Conservation (phyloP, 345 rosid genomes). For the Noccaea caerulescens region DNA sequence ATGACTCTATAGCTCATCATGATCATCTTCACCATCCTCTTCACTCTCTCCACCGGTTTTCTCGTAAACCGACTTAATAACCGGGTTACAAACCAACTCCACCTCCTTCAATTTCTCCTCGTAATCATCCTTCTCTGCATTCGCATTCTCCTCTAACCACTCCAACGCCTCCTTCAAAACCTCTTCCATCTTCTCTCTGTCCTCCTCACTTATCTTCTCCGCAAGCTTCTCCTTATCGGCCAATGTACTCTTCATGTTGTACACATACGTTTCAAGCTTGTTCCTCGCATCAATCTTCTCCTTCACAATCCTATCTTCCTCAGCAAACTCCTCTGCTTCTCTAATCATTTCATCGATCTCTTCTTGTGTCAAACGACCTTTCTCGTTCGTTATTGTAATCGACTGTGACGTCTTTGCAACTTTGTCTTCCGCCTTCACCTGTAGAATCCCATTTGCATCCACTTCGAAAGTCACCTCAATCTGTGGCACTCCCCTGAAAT, state of each 20-base stretch:
- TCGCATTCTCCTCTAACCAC: constrained; percentile 63
- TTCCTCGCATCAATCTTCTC: constrained; percentile 63
- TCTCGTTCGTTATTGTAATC: constrained; percentile 56
- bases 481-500: constrained; percentile 49
- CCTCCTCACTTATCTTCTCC: constrained; percentile 54
- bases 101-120: constrained; percentile 63
- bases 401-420: constrained; percentile 52
- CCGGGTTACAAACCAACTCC: constrained; percentile 58
- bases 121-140: constrained; percentile 59
- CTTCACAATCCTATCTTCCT: constrained; percentile 52
- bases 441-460: constrained; percentile 56
- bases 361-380: constrained; percentile 59
- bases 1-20: constrained; percentile 53
- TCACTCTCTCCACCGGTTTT: constrained; percentile 42
- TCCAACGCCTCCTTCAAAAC: constrained; percentile 53
- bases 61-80: constrained; percentile 56
- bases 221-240: constrained; percentile 51
- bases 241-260: constrained; percentile 55
- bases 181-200: constrained; percentile 55
- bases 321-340: constrained; percentile 63
- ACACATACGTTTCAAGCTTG: constrained; percentile 57
- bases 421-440: constrained; percentile 66
- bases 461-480: constrained; percentile 54
- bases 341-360: constrained; percentile 64
- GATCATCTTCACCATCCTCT: constrained; percentile 45